Evolutionary conservation across 176 grass and related monocot species (phyloP).

Genomic region (Triticum monococcum): DNA sequence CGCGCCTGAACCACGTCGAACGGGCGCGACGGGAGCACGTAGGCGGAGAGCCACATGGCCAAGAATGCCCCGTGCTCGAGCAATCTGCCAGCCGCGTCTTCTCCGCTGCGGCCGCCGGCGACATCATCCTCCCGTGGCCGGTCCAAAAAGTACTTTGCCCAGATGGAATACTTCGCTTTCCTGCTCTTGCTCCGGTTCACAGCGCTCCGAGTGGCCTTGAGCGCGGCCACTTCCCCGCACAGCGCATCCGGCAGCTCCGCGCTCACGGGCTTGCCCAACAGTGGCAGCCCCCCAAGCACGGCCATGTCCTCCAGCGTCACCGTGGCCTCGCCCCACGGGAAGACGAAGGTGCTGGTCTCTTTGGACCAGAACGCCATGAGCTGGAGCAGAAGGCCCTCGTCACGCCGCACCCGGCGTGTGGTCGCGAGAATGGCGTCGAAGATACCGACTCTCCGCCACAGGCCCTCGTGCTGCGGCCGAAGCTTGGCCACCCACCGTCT

Average conservation of each 20-base stretch:
- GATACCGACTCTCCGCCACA: constrained; percentile 64
- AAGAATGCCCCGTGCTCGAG: constrained; percentile 79
- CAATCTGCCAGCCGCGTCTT: not conserved
- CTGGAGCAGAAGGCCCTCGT: constrained; percentile 45
- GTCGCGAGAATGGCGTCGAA: constrained; percentile 53
- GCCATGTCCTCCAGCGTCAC: constrained; percentile 63
- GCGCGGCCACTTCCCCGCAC: constrained; percentile 40
- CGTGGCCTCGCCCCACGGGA: constrained; percentile 89
- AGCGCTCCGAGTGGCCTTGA: constrained; percentile 44
- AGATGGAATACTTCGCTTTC: constrained; percentile 61
- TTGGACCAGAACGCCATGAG: constrained; percentile 60
- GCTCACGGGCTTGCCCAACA: not conserved
- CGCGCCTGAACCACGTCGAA: not conserved
- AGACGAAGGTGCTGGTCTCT: constrained; percentile 60
- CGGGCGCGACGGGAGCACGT: constrained; percentile 37
- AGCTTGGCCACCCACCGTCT: constrained; percentile 75
- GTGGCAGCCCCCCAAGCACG: constrained; percentile 54
- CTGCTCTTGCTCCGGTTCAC: constrained; percentile 66
- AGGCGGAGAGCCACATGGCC: constrained; percentile 50
- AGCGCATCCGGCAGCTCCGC: not conserved
- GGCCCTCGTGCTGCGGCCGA: constrained; percentile 34
- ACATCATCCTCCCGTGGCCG: not conserved
- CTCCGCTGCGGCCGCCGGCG: not conserved
- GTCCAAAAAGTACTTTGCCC: constrained; percentile 61
- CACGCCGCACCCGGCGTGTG: constrained; percentile 49